Evolutionary conservation across 1,284 basidiomycete genomes (phyloP).

Genomic region (Rhodotorula sp.): DNA sequence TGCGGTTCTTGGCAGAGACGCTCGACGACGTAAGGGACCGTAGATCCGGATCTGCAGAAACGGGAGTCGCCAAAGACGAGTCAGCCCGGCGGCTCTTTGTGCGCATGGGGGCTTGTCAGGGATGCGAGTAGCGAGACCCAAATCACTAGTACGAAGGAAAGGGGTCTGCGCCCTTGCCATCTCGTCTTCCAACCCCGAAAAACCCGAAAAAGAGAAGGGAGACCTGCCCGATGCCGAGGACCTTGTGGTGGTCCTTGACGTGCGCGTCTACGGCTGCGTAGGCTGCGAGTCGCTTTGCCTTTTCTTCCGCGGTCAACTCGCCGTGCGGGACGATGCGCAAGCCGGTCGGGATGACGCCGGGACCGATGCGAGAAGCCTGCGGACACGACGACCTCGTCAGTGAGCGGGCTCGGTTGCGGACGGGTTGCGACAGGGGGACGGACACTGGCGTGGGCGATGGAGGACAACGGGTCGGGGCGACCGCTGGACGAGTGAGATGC

Average conservation of each 20-base stretch:
- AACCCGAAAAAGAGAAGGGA: background rate
- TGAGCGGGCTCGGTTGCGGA: no score
- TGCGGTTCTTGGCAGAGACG: slow-evolving; percentile 74
- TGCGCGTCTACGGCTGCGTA: slow-evolving; percentile 93
- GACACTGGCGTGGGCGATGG: slow-evolving; percentile 36
- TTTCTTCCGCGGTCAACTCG: slow-evolving; percentile 35
- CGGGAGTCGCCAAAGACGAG: background rate
- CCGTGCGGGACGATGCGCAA: slow-evolving; percentile 19
- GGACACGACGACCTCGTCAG: background rate
- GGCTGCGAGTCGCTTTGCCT: slow-evolving; percentile 84
- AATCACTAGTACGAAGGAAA: no score
- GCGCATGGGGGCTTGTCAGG: background rate
- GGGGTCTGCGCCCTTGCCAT: no score
- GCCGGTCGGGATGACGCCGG: slow-evolving; percentile 29
- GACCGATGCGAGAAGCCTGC: slow-evolving; percentile 35
- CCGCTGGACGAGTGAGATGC: slow-evolving; percentile 20
- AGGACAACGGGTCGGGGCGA: slow-evolving; percentile 33
- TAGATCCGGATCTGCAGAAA: slow-evolving; percentile 64
- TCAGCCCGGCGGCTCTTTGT: background rate
- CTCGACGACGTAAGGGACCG: slow-evolving; percentile 96
- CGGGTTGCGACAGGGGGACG: background rate
- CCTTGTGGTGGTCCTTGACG: slow-evolving; percentile 77
- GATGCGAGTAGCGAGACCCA: no score
- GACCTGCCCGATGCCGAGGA: slow-evolving; percentile 84
- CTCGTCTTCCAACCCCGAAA: background rate